phyloP scores from a whole-genome alignment of 2,329 filamentous ascomycete species.

The Ceratocystis harringtonii region DNA sequence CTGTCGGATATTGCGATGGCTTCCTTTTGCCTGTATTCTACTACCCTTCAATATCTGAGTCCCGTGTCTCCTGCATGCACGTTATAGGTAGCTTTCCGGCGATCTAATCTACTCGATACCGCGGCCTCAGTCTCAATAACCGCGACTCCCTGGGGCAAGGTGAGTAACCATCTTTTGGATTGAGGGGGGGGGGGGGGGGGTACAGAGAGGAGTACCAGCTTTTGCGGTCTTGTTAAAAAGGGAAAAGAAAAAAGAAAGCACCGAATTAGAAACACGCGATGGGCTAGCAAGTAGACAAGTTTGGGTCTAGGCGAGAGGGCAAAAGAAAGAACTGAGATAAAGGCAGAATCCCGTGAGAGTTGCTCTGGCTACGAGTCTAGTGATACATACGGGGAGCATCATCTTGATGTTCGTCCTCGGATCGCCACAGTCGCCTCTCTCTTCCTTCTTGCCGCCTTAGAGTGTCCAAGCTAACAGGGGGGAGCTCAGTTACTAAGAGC shows the following conservation, averaged over 20 bases:
- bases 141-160: constrained; percentile 10
- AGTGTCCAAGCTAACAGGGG: neutral
- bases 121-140: constrained; percentile 14
- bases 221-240: neutral
- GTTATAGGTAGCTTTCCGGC: constrained; percentile 5
- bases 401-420: neutral
- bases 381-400: too few relatives aligned
- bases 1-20: neutral
- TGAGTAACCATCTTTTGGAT: neutral
- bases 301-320: neutral
- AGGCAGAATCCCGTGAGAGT: neutral
- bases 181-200: neutral
- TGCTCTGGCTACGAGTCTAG: neutral
- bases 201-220: neutral
- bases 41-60: neutral
- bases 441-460: too few relatives aligned
- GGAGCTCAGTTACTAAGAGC: neutral
- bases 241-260: neutral
- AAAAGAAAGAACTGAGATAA: neutral
- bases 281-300: too few relatives aligned
- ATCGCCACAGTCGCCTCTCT: too few relatives aligned
- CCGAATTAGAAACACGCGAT: too few relatives aligned
- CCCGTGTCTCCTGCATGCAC: neutral
- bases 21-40: neutral
- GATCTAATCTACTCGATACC: constrained; percentile 17